These are phyloP conservation scores for Euclidium syriacum DNA, from an alignment of 345 rosid genomes.

Conservation along the genomic window DNA sequence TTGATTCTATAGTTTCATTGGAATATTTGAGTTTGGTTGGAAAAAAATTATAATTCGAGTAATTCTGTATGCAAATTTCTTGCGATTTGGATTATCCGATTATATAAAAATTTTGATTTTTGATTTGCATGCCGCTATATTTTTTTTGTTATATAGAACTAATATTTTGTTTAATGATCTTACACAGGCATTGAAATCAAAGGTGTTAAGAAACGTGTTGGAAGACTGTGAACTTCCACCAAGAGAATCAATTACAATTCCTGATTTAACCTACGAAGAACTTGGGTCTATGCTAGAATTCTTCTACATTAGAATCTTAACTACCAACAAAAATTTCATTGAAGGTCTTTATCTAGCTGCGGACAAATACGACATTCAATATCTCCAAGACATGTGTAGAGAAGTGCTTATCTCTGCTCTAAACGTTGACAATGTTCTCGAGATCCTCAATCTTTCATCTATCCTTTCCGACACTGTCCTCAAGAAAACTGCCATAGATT, in stretches of 20 bases:
- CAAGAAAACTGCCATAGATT: neutral
- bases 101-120: too few relatives aligned
- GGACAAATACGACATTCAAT: conserved; percentile 5
- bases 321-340: neutral
- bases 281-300: neutral
- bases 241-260: neutral
- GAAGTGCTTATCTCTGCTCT: neutral
- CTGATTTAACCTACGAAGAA: neutral
- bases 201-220: conserved; percentile 11
- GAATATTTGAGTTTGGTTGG: too few relatives aligned
- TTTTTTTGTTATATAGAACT: too few relatives aligned
- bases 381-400: conserved; percentile 7
- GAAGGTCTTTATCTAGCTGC: conserved; percentile 8
- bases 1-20: too few relatives aligned
- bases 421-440: neutral
- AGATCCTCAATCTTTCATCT: neutral
- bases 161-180: too few relatives aligned
- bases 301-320: neutral
- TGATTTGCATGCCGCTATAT: too few relatives aligned
- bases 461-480: neutral
- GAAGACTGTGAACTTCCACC: neutral
- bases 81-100: too few relatives aligned
- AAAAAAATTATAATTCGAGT: too few relatives aligned
- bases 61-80: too few relatives aligned
- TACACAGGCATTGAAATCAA: conserved; percentile 1